Evolutionary conservation across 169 alveolate genomes (phyloP), one percentile per base, ranked within the genome.

Genomic region (Theileria sp.): DNA sequence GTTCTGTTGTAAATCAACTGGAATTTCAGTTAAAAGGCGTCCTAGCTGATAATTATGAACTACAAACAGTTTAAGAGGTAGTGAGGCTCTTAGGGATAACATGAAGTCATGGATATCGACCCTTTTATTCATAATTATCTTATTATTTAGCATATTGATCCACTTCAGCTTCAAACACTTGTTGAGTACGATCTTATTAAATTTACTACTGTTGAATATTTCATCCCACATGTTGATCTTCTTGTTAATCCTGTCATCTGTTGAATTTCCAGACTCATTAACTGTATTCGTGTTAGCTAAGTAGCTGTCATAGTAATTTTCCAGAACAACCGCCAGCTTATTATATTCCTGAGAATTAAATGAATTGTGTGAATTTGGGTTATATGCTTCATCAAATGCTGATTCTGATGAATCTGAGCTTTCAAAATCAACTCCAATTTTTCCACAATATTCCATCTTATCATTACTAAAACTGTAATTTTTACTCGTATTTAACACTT

Each of bases 41-140:
- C 88, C 88, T n/a, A 82, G 72, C 60, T 50, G 75, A 49, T 60
- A 50, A 15, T 38, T 72, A n/a, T 30, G 1, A n/a, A 67, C 49
- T 15, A 78, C 66, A 8, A 67, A 38, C 54, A 82, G 76, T 5
- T 65, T 32, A 8, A 82, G 49, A 9, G 32, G 34, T 9, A 51
- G 23, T 17, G 85, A 30, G 3, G 69, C 17, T 13, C 10, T 34
- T 50, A 82, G 28, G 10, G 88, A 81, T 8, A 72, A 64, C 19
- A 51, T n/a, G 70, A 61, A 78, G 19, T 66, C 70, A 26, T 66
- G 30, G 44, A 82, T 50, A 17, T 75, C 86, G n/a, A 36, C 38
- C 54, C 68, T 67, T 28, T 26, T 21, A 62, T 26, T 44, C 25
- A 77, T 77, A 21, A 68, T 21, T 34, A 26, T n/a, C 49, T 58